Conservation (phyloP, 2,329 filamentous ascomycete genomes). For the Furcasterigmium sp. region DNA sequence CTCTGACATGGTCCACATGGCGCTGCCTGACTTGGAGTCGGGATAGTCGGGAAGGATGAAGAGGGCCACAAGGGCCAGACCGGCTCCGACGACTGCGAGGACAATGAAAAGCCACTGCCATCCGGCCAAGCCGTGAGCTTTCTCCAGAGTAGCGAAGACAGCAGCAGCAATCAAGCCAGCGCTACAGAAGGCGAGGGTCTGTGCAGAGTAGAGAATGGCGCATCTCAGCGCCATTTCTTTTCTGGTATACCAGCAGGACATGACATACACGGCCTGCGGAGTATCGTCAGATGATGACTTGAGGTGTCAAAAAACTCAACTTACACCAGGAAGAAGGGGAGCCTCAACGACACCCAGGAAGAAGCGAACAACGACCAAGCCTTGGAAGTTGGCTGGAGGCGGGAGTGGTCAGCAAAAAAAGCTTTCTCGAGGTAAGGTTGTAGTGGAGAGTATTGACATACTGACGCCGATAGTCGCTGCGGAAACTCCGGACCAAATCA, state of each 20-base stretch:
- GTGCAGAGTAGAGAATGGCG: slow-evolving; percentile 17
- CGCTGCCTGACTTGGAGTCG: slow-evolving; percentile 11
- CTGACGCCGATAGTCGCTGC: slow-evolving; percentile 11
- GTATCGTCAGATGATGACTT: not conserved
- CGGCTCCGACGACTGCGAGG: slow-evolving; percentile 16
- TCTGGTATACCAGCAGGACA: slow-evolving; percentile 18
- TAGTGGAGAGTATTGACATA: too few species aligned
- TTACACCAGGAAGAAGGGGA: slow-evolving; percentile 11
- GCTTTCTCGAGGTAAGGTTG: too few species aligned
- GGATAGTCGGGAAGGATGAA: slow-evolving; percentile 13
- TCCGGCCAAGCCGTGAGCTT: not conserved
- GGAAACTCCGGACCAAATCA: slow-evolving; percentile 12
- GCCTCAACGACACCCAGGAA: slow-evolving; percentile 12
- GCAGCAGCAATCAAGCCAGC: slow-evolving; percentile 3
- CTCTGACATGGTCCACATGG: slow-evolving; percentile 11
- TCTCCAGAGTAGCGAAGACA: not conserved
- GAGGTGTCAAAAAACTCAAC: not conserved
- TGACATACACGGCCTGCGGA: slow-evolving; percentile 6
- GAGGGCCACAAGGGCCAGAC: slow-evolving; percentile 7
- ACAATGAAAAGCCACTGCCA: slow-evolving; percentile 16
- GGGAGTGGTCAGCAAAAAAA: too few species aligned
- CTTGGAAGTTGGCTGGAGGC: slow-evolving; percentile 7
- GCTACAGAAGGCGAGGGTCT: slow-evolving; percentile 14
- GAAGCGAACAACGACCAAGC: slow-evolving; percentile 11
- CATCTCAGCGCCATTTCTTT: slow-evolving; percentile 18